Evolutionary conservation across 345 rosid species (phyloP).

Genomic region (Ceriops zippeliana): DNA sequence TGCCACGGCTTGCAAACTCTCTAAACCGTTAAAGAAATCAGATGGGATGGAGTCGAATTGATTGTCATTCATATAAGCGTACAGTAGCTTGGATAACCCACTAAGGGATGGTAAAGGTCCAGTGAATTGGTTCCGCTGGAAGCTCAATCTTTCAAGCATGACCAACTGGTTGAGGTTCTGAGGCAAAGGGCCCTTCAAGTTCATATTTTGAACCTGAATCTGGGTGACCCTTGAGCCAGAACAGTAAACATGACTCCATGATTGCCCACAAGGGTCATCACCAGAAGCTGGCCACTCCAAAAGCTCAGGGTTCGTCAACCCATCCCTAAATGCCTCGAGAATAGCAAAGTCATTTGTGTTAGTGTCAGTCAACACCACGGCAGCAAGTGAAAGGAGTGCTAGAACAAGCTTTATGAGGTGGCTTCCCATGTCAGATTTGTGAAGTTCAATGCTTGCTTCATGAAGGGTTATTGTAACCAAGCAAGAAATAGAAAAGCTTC

Average conservation of each 20-base stretch:
- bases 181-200: constrained; percentile 64
- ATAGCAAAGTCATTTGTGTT: constrained; percentile 50
- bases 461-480: constrained; percentile 12
- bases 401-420: constrained; percentile 22
- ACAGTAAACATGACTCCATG: constrained; percentile 59
- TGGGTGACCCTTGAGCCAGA: constrained; percentile 45
- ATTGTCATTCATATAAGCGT: constrained; percentile 56
- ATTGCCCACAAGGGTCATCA: constrained; percentile 64
- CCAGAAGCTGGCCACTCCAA: constrained; percentile 61
- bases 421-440: constrained; percentile 35
- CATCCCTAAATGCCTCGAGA: constrained; percentile 52
- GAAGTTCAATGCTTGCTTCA: constrained; percentile 10
- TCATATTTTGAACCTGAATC: constrained; percentile 57
- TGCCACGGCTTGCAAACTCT: constrained; percentile 46
- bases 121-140: constrained; percentile 57
- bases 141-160: constrained; percentile 50
- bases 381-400: constrained; percentile 20
- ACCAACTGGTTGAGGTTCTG: constrained; percentile 50
- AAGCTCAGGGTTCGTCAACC: constrained; percentile 60
- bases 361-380: constrained; percentile 38
- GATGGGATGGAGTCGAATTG: constrained; percentile 56
- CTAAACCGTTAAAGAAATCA: constrained; percentile 55
- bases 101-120: constrained; percentile 58
- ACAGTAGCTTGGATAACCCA: constrained; percentile 46
- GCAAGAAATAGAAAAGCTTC: constrained; percentile 7